Evolutionary conservation across 371 early-diverging fungal species (phyloP).

Genomic region (Scutellospora calospora): DNA sequence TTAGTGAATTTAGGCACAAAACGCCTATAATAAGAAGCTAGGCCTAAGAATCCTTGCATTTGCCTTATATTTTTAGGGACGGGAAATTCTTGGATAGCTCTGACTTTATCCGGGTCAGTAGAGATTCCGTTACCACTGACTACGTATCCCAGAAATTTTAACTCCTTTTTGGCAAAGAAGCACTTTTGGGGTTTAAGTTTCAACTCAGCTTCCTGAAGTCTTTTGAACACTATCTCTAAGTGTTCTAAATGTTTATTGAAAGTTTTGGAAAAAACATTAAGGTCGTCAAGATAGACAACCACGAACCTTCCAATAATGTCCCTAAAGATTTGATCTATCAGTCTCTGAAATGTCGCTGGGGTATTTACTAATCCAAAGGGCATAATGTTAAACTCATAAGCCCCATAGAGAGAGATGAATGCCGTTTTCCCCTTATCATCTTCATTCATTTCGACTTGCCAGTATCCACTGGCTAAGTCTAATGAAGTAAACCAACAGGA

Average conservation of each 20-base stretch:
- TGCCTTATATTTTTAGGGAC: neutral
- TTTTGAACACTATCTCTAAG: slow-evolving; percentile 50
- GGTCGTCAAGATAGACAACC: slow-evolving; percentile 63
- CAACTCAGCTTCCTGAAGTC: slow-evolving; percentile 49
- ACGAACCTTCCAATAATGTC: slow-evolving; percentile 44
- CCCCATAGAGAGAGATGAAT: neutral
- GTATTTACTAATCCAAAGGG: slow-evolving; percentile 47
- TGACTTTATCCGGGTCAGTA: slow-evolving; percentile 46
- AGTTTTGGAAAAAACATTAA: slow-evolving; percentile 60
- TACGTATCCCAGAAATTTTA: slow-evolving; percentile 28
- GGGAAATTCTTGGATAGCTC: slow-evolving; percentile 43
- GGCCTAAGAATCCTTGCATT: neutral
- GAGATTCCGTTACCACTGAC: neutral
- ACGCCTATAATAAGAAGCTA: neutral
- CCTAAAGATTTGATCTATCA: slow-evolving; percentile 53
- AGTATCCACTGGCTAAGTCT: slow-evolving; percentile 48
- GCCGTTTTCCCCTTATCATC: slow-evolving; percentile 22
- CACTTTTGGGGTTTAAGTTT: slow-evolving; percentile 48
- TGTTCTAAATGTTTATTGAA: slow-evolving; percentile 55
- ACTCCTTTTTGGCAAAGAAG: neutral
- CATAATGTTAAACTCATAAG: neutral
- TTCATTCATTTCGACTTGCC: slow-evolving; percentile 44
- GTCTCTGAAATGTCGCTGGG: slow-evolving; percentile 47
- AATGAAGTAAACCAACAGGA: slow-evolving; percentile 40
- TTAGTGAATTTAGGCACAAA: slow-evolving; percentile 53